Base-by-base conservation (phyloP, 169 alveolate species). In the Cryptosporidium sp. region DNA sequence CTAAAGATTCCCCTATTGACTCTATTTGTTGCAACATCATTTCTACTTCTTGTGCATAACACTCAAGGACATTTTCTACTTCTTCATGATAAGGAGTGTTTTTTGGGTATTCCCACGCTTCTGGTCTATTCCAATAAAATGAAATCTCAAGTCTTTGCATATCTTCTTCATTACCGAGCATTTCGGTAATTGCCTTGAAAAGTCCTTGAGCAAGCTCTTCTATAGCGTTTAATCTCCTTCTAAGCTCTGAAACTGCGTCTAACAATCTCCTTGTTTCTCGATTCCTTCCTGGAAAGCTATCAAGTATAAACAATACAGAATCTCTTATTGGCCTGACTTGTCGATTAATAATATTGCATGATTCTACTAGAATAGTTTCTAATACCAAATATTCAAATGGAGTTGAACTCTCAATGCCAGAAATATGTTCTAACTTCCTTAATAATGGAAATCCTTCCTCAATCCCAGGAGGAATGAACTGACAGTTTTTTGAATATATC, bases 21-120 rank as follows among this genome's bases (percentile, higher is more conserved):
- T 61, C 91, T 26, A 91, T 87, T 21, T 70, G 85, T 65, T 91
- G 89, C 31, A 84, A 56, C 92, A 91, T 70, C 84, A 73, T 58
- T 42, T 91, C 93, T 8, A 71, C 91, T 58, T 91, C 93, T 52
- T 85, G 92, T 1, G 93, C 89, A 84, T 85, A 85, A 29, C 92
- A 85, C 44, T 73, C 92, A 5, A 91, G 72, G 1, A 91, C 92
- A 75, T 85, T 85, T 48, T 91, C 93, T 21, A 80, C 80, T 44
- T 80, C 89, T 23, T 80, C 89, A 26, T 80, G 89, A 60, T 80
- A 80, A 14, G 89, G 89, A 9, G 89, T 80, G 53, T 80, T 80
- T 31, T 80, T 80, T 37, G 89, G 89, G 44, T 80, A 80, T 42
- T 80, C 80, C 89, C 89, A 80, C 14, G 73, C 89, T 62, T 80